Conservation (phyloP, 2,329 filamentous ascomycete species). For the Colletotrichum echinochloae region DNA sequence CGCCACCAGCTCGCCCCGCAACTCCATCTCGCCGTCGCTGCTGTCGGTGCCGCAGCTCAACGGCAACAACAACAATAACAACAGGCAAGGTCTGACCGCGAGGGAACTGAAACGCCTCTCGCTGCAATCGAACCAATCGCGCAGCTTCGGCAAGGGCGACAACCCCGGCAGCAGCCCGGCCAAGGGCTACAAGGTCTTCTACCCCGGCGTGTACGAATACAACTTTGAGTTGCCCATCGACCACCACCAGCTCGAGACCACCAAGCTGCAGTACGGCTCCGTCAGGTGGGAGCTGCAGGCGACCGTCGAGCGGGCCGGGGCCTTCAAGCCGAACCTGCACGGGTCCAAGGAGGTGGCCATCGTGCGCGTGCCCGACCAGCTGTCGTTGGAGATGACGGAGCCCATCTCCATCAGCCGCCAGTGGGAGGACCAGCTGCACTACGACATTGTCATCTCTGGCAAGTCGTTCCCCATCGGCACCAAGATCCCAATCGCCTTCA, state of each 20-base stretch:
- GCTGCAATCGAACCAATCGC: conserved; percentile 82
- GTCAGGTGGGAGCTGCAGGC: conserved; percentile 92
- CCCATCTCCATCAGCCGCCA: conserved; percentile 93
- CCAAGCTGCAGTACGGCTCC: conserved; percentile 85
- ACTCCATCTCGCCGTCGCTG: conserved; percentile 39
- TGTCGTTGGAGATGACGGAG: conserved; percentile 90
- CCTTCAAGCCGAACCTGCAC: conserved; percentile 89
- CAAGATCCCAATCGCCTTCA: conserved; percentile 93
- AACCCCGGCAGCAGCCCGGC: conserved; percentile 66
- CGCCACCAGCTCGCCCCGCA: conserved; percentile 33
- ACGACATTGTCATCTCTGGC: conserved; percentile 95
- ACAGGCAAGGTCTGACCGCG: conserved; percentile 52
- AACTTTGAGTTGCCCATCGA: conserved; percentile 91
- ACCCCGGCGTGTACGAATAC: conserved; percentile 75
- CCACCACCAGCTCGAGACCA: conserved; percentile 88
- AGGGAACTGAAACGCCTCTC: conserved; percentile 77
- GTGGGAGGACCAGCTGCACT: conserved; percentile 95
- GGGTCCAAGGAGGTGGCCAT: conserved; percentile 85
- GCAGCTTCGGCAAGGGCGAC: conserved; percentile 88
- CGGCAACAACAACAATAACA: conserved; percentile 20
- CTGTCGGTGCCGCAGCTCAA: conserved; percentile 44
- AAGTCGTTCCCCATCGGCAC: conserved; percentile 93
- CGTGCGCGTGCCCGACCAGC: conserved; percentile 86
- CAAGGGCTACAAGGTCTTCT: conserved; percentile 89
- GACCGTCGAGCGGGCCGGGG: conserved; percentile 85